phyloP scores from a whole-genome alignment of 108 stramenopile species.

The Cylindrotheca closterium region DNA sequence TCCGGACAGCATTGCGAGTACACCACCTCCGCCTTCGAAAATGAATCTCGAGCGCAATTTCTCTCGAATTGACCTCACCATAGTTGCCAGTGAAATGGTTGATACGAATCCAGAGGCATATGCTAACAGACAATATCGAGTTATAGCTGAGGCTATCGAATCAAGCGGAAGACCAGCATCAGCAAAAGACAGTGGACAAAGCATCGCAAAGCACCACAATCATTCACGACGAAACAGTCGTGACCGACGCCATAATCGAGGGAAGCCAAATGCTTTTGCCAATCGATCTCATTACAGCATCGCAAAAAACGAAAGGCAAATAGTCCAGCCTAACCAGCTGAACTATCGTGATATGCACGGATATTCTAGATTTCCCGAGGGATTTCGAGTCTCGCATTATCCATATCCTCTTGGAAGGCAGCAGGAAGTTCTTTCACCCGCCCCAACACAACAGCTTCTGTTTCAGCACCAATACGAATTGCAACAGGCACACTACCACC shows the following conservation, averaged over 20 bases:
- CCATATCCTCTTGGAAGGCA: slow-evolving; percentile 15
- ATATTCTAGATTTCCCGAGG: slow-evolving; percentile 18
- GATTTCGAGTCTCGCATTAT: slow-evolving; percentile 24
- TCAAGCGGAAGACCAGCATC: neutral
- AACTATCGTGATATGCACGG: slow-evolving; percentile 25
- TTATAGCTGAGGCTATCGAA: slow-evolving; percentile 5
- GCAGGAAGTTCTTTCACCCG: slow-evolving; percentile 12
- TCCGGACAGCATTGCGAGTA: slow-evolving; percentile 80
- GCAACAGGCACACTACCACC: slow-evolving; percentile 56
- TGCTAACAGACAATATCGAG: slow-evolving; percentile 7
- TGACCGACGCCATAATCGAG: slow-evolving; percentile 4
- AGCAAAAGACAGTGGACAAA: slow-evolving; percentile 7
- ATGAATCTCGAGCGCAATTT: slow-evolving; percentile 74
- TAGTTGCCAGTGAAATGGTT: slow-evolving; percentile 56
- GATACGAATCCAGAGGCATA: slow-evolving; percentile 19
- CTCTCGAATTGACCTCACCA: slow-evolving; percentile 65
- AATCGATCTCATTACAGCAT: neutral
- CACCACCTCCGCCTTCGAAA: slow-evolving; percentile 67
- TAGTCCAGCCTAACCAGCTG: slow-evolving; percentile 4
- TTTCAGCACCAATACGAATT: slow-evolving; percentile 52
- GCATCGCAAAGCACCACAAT: slow-evolving; percentile 4
- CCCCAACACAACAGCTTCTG: slow-evolving; percentile 13
- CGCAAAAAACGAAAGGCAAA: neutral
- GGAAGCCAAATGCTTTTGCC: neutral
- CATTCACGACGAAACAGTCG: slow-evolving; percentile 9